phyloP scores from a whole-genome alignment of 345 rosid genomes.

The Acer campestre region DNA sequence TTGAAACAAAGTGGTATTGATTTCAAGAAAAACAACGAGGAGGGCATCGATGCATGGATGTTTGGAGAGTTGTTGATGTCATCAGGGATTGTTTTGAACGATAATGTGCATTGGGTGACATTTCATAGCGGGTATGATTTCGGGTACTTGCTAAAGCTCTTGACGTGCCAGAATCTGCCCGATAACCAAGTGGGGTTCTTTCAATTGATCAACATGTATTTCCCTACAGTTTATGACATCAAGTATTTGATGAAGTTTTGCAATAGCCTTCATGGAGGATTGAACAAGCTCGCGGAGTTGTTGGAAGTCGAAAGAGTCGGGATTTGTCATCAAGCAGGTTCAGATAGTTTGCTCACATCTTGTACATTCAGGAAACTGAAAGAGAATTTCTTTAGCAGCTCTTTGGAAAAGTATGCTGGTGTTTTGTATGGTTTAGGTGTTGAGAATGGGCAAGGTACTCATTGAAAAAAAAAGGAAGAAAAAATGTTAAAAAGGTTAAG shows the following conservation, averaged over 20 bases:
- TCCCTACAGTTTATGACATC: conserved; percentile 77
- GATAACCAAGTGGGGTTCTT: conserved; percentile 64
- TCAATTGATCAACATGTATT: conserved; percentile 60
- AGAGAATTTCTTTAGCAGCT: conserved; percentile 74
- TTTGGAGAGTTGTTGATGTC: conserved; percentile 88
- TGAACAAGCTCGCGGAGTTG: conserved; percentile 85
- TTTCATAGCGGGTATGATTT: conserved; percentile 97
- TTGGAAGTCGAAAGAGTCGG: conserved; percentile 87
- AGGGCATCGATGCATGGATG: conserved; percentile 60
- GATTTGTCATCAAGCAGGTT: conserved; percentile 88
- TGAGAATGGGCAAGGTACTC: conserved; percentile 59
- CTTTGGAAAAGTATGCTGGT: conserved; percentile 76
- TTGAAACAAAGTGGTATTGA: conserved; percentile 75
- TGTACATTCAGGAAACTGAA: conserved; percentile 84
- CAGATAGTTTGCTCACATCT: conserved; percentile 89
- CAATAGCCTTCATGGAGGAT: conserved; percentile 84
- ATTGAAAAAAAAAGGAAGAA: conserved; percentile 25
- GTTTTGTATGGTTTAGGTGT: conserved; percentile 93
- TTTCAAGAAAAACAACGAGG: conserved; percentile 57
- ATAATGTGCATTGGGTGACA: conserved; percentile 81
- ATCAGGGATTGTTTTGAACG: conserved; percentile 83
- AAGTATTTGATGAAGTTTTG: conserved; percentile 91
- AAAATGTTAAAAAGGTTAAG: neutral
- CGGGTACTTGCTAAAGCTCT: conserved; percentile 82
- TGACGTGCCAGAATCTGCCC: conserved; percentile 70